These are phyloP conservation scores for Incumbomyces lentus DNA, from an alignment of 2,329 filamentous ascomycete species.

Conservation along the genomic window DNA sequence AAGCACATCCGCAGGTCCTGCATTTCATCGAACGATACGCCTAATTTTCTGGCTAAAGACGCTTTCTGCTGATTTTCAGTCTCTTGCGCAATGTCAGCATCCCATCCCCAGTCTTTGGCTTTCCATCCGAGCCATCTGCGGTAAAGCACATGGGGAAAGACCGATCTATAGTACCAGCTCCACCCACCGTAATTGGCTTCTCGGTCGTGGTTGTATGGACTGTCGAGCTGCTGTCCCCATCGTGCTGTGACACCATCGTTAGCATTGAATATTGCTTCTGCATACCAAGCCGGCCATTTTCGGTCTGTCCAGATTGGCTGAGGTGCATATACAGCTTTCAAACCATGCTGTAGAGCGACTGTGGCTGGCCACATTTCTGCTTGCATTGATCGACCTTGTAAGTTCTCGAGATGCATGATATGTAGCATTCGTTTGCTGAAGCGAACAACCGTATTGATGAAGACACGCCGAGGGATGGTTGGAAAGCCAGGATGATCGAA, in stretches of 20 bases:
- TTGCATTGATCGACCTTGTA: constrained; percentile 61
- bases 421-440: constrained; percentile 55
- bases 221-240: constrained; percentile 24
- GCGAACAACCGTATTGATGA: constrained; percentile 62
- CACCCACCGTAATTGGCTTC: constrained; percentile 37
- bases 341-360: constrained; percentile 61
- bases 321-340: constrained; percentile 62
- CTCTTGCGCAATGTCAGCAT: constrained; percentile 13
- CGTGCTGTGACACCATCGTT: constrained; percentile 40
- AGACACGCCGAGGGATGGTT: constrained; percentile 53
- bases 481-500: constrained; percentile 26
- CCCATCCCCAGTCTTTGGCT: constrained; percentile 8
- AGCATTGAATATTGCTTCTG: constrained; percentile 47
- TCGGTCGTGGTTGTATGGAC: constrained; percentile 24
- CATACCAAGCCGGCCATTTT: constrained; percentile 44
- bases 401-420: constrained; percentile 65
- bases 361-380: constrained; percentile 68
- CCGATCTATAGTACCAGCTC: constrained; percentile 46
- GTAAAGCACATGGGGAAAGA: constrained; percentile 44
- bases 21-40: constrained; percentile 11
- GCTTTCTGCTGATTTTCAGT: constrained; percentile 10
- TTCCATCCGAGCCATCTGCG: constrained; percentile 43
- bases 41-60: constrained; percentile 13
- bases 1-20: constrained; percentile 20
- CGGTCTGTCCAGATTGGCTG: constrained; percentile 49